Percentiles rank a stretch among this genome's conserved stretches.
phyloP scores from a whole-genome alignment of 2,329 filamentous ascomycete species.

The Fusarium staphyleae region DNA sequence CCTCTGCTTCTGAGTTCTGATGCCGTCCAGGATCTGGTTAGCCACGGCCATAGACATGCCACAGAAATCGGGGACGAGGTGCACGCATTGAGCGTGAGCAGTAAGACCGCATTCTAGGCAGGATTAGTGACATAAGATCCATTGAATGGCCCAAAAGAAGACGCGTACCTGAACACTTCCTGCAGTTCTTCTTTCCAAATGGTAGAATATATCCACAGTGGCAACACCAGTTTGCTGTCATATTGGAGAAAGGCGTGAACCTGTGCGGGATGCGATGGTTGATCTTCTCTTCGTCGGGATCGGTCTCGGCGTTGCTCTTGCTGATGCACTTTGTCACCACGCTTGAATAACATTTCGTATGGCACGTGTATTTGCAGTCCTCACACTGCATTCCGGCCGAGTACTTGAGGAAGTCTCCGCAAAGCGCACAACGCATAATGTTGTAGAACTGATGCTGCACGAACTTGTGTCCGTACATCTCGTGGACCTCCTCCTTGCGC shows the following conservation, averaged over 20 bases:
- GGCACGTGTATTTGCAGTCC: constrained; percentile 99
- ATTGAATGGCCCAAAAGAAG: background rate
- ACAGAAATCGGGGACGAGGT: constrained; percentile 97
- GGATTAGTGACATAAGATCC: constrained; percentile 40
- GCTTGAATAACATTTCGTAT: constrained; percentile 95
- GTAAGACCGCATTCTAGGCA: constrained; percentile 84
- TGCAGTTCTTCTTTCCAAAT: constrained; percentile 92
- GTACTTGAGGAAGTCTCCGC: constrained; percentile 98
- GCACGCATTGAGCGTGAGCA: constrained; percentile 88
- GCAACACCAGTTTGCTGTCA: constrained; percentile 99
- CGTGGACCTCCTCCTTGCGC: constrained; percentile 96
- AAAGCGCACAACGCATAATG: constrained; percentile 98
- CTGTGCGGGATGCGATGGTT: constrained; percentile 98
- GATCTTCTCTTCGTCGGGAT: constrained; percentile 99
- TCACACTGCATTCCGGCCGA: constrained; percentile 99
- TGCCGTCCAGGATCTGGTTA: constrained; percentile 89
- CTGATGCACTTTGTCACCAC: constrained; percentile 99
- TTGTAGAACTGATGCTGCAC: constrained; percentile 99
- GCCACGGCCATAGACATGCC: constrained; percentile 99
- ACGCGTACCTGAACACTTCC: constrained; percentile 81
- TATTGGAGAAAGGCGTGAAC: constrained; percentile 95
- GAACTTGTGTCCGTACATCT: constrained; percentile 99
- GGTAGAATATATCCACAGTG: constrained; percentile 97
- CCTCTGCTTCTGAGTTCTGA: constrained; percentile 77
- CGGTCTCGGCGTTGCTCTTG: constrained; percentile 97